Evolutionary conservation across 2,329 filamentous ascomycete genomes (phyloP), one percentile per base, ranked within the genome.

Genomic region (Decorospora gaudefroyi): DNA sequence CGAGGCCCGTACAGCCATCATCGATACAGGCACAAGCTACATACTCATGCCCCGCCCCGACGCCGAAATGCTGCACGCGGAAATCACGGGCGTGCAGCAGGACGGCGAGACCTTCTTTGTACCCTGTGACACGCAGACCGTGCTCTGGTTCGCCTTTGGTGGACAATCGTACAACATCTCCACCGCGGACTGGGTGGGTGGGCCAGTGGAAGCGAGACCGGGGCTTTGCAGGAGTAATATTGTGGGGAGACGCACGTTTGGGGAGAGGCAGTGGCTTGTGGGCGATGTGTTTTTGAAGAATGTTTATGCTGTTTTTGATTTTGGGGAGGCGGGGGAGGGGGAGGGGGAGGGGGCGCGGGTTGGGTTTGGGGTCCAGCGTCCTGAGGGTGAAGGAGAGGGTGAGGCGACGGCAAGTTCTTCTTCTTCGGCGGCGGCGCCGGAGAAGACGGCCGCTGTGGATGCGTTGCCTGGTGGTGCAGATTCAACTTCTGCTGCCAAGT

Each of bases 241-340:
- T 23, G 85, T 90, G 39, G 87, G 86, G 1, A 78, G 83, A 17
- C 80, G 86, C 63, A 82, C 88, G 10, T 84, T 89, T 32, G 72
- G 76, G 1, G 76, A 57, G 59, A 65, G 73, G 22, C 72, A 83
- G 18, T 95, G 90, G 89, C 76, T 96, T n/a, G 71, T 95, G 1
- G 90, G 90, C 2, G 90, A 90, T 55, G 82, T 86, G 1, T 95
- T 95, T 59, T 72, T 96, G 49, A 95, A 95, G 74, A 95, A 95
- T 57, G 90, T 95, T 11, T 95, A 95, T 65, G 77, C 83, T 1
- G 85, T 93, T 16, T 95, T 95, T 65, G 90, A 96, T 67, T 82
- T 81, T 39, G 89, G 92, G 51, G 64, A 83, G 53, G 71, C 69
- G 29, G 79, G 78, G 37, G 81, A 90, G 53, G 87, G 85, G 4